These are phyloP conservation scores for Larix kaempferi DNA, from an alignment of 75 land plant species.

Conservation along the genomic window DNA sequence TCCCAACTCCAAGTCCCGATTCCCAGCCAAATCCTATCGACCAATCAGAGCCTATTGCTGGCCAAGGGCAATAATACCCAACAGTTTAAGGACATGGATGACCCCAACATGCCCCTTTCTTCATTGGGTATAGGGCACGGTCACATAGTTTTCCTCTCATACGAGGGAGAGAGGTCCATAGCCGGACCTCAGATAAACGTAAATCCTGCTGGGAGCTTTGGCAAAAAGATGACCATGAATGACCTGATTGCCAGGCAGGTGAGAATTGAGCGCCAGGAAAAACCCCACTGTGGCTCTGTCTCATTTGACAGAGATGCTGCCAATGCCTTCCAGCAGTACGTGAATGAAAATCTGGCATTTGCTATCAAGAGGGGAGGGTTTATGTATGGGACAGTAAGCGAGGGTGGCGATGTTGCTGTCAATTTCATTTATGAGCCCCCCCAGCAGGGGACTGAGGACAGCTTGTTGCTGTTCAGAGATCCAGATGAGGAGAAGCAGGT, in stretches of 20 bases:
- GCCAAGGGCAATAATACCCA: slow-evolving; percentile 38
- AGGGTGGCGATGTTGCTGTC: slow-evolving; percentile 52
- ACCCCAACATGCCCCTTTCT: slow-evolving; percentile 42
- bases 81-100: slow-evolving; percentile 42
- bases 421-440: slow-evolving; percentile 76
- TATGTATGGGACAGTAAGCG: slow-evolving; percentile 72
- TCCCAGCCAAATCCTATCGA: slow-evolving; percentile 61
- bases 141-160: slow-evolving; percentile 62
- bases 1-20: slow-evolving; percentile 70
- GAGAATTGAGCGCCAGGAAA: slow-evolving; percentile 80
- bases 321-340: slow-evolving; percentile 84
- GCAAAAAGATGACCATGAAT: slow-evolving; percentile 94
- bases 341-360: slow-evolving; percentile 80
- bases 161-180: slow-evolving; percentile 51
- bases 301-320: slow-evolving; percentile 92
- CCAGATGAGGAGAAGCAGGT: slow-evolving; percentile 78
- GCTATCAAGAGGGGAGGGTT: slow-evolving; percentile 84
- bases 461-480: slow-evolving; percentile 57
- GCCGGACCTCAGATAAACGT: slow-evolving; percentile 29
- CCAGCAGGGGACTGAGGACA: slow-evolving; percentile 86
- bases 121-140: slow-evolving; percentile 62
- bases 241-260: slow-evolving; percentile 91
- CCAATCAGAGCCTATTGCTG: slow-evolving; percentile 62
- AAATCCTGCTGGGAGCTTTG: slow-evolving; percentile 81
- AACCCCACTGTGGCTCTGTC: slow-evolving; percentile 47